Percentiles rank a stretch among this genome's conserved stretches.
phyloP scores from a whole-genome alignment of 305 asterid species.

The Fraxinus albicans region DNA sequence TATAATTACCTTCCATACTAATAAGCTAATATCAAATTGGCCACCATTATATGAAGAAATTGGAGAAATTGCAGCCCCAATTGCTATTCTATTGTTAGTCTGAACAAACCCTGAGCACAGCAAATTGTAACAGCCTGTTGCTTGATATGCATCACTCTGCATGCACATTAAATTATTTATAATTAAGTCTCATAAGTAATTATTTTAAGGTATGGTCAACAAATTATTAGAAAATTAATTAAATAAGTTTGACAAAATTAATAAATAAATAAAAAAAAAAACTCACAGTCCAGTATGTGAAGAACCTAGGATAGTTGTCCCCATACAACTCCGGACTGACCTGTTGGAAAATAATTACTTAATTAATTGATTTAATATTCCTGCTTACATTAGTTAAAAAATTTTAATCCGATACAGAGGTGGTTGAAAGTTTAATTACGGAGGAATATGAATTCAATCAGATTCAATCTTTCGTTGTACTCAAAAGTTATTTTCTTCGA shows the following conservation, averaged over 20 bases:
- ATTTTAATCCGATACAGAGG: conserved; percentile 21
- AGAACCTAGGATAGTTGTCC: conserved; percentile 76
- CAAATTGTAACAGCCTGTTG: conserved; percentile 96
- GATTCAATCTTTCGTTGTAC: neutral
- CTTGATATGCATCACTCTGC: conserved; percentile 97
- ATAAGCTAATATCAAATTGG: conserved; percentile 87
- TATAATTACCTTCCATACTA: conserved; percentile 82
- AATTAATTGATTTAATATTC: conserved; percentile 24
- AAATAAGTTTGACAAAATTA: neutral
- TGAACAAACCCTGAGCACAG: conserved; percentile 98
- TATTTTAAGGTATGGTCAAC: conserved; percentile 6
- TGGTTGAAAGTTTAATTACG: conserved; percentile 38
- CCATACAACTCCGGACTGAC: conserved; percentile 91
- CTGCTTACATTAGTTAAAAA: neutral
- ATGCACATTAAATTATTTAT: conserved; percentile 10
- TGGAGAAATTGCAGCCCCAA: conserved; percentile 98
- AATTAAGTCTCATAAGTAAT: conserved; percentile 11
- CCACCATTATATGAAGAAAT: conserved; percentile 72
- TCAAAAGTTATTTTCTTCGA: neutral
- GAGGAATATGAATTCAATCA: neutral
- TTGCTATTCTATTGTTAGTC: conserved; percentile 80
- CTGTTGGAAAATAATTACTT: conserved; percentile 34
- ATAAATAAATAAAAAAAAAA: conserved; percentile 2
- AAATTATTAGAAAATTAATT: conserved; percentile 4
- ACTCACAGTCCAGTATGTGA: conserved; percentile 92